Conservation (phyloP, 2,329 filamentous ascomycete genomes). For the Drechslera avenae region DNA sequence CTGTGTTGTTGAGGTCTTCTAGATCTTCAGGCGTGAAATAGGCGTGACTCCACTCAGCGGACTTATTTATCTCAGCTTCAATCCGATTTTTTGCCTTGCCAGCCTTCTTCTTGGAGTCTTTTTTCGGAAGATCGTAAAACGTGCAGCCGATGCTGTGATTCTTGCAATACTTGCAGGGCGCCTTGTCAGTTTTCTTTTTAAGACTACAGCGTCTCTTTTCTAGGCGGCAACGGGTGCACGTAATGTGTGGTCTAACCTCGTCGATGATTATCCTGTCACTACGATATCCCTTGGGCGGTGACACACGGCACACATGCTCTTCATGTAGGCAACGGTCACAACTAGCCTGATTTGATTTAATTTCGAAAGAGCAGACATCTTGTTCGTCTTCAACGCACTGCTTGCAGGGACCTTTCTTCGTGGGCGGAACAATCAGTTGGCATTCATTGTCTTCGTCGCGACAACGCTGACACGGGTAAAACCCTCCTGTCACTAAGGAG, state of each 20-base stretch:
- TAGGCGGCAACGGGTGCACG: slow-evolving; percentile 39
- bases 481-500: slow-evolving; percentile 35
- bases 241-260: slow-evolving; percentile 18
- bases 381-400: slow-evolving; percentile 22
- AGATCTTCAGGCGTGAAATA: slow-evolving; percentile 26
- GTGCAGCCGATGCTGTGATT: slow-evolving; percentile 35
- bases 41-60: background rate
- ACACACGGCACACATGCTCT: slow-evolving; percentile 19
- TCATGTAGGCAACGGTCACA: slow-evolving; percentile 28
- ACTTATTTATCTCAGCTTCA: slow-evolving; percentile 10
- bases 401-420: slow-evolving; percentile 42
- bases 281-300: slow-evolving; percentile 25
- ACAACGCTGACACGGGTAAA: slow-evolving; percentile 36
- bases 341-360: slow-evolving; percentile 16
- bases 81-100: background rate
- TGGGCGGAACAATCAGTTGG: slow-evolving; percentile 38
- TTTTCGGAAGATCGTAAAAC: slow-evolving; percentile 31
- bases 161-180: slow-evolving; percentile 43
- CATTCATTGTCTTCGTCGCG: slow-evolving; percentile 31
- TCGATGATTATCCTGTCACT: slow-evolving; percentile 27
- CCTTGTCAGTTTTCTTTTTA: slow-evolving; percentile 32
- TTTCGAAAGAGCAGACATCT: slow-evolving; percentile 31
- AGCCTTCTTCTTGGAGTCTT: slow-evolving; percentile 13
- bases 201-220: slow-evolving; percentile 40
- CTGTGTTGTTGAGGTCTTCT: slow-evolving; percentile 14